A percentile compares a stretch with the other conserved stretches of the same genome.
Conservation (phyloP, 2,329 filamentous ascomycete genomes). For the Dothistroma septosporum region DNA sequence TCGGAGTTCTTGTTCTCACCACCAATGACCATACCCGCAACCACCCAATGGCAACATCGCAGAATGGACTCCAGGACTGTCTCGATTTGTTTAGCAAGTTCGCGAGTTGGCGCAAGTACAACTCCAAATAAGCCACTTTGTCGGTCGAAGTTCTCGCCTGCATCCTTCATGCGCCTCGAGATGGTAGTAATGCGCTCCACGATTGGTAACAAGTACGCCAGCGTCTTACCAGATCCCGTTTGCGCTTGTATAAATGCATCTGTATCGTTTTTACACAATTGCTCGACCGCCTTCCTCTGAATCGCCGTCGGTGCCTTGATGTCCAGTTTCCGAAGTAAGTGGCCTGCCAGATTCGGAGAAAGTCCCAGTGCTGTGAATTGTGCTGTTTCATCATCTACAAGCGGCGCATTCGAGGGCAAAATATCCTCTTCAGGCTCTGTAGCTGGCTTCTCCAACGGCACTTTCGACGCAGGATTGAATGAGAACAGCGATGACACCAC, state of each 20-base stretch:
- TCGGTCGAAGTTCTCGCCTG: slow-evolving; percentile 59
- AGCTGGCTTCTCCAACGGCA: slow-evolving; percentile 33
- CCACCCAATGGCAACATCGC: slow-evolving; percentile 88
- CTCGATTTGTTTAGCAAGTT: slow-evolving; percentile 90
- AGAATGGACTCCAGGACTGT: slow-evolving; percentile 79
- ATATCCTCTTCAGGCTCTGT: slow-evolving; percentile 48
- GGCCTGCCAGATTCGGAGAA: slow-evolving; percentile 72
- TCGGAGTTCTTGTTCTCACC: slow-evolving; percentile 74
- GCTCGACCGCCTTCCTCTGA: slow-evolving; percentile 81
- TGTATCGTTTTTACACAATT: slow-evolving; percentile 72
- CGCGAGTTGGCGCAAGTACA: slow-evolving; percentile 87
- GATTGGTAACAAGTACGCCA: slow-evolving; percentile 91
- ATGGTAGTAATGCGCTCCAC: slow-evolving; percentile 82
- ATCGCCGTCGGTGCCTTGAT: slow-evolving; percentile 91
- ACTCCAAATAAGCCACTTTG: slow-evolving; percentile 91
- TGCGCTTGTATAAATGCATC: slow-evolving; percentile 97
- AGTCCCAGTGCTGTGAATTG: slow-evolving; percentile 85
- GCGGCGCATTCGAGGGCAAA: slow-evolving; percentile 83
- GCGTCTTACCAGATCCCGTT: slow-evolving; percentile 94
- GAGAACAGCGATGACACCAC: slow-evolving; percentile 90
- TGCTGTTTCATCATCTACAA: slow-evolving; percentile 69
- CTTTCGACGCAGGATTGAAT: slow-evolving; percentile 74
- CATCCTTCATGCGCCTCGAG: slow-evolving; percentile 49
- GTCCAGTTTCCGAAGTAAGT: slow-evolving; percentile 78
- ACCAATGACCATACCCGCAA: slow-evolving; percentile 77